Percentiles rank a stretch among this genome's conserved stretches.
Conservation (phyloP, 2,329 filamentous ascomycete genomes). For the Huntiella savannae region DNA sequence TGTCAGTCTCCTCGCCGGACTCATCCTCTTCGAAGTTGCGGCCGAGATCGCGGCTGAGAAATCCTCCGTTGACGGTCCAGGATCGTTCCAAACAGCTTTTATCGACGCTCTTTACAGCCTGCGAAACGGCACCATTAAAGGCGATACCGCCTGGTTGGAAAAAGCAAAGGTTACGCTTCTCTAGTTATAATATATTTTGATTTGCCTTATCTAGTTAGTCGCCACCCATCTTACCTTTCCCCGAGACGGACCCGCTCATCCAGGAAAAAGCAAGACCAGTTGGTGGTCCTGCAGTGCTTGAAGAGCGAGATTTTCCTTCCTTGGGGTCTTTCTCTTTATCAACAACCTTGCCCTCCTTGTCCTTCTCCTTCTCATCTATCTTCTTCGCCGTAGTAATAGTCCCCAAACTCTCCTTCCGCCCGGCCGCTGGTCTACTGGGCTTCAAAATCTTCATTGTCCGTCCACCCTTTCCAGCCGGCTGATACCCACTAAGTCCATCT, state of each 20-base stretch:
- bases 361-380: too few relatives aligned
- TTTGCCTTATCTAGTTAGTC: too few relatives aligned
- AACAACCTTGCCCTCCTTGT: too few relatives aligned
- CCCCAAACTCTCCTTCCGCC: too few relatives aligned
- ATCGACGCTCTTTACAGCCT: slow-evolving; percentile 48
- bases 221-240: too few relatives aligned
- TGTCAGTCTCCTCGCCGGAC: slow-evolving; percentile 50
- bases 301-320: too few relatives aligned
- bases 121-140: slow-evolving; percentile 27
- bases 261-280: too few relatives aligned
- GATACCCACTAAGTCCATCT: slow-evolving; percentile 41
- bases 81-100: slow-evolving; percentile 71
- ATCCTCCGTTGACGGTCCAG: slow-evolving; percentile 53
- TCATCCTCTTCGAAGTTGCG: slow-evolving; percentile 58
- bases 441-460: slow-evolving; percentile 83
- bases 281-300: too few relatives aligned
- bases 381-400: too few relatives aligned
- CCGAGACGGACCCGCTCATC: too few relatives aligned
- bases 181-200: too few relatives aligned
- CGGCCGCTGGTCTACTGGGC: slow-evolving; percentile 35
- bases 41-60: slow-evolving; percentile 51
- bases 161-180: slow-evolving; percentile 17
- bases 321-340: too few relatives aligned
- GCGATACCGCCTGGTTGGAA: slow-evolving; percentile 31
- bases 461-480: slow-evolving; percentile 40